phyloP scores from a whole-genome alignment of 345 rosid species.

The Boechera stricta region DNA sequence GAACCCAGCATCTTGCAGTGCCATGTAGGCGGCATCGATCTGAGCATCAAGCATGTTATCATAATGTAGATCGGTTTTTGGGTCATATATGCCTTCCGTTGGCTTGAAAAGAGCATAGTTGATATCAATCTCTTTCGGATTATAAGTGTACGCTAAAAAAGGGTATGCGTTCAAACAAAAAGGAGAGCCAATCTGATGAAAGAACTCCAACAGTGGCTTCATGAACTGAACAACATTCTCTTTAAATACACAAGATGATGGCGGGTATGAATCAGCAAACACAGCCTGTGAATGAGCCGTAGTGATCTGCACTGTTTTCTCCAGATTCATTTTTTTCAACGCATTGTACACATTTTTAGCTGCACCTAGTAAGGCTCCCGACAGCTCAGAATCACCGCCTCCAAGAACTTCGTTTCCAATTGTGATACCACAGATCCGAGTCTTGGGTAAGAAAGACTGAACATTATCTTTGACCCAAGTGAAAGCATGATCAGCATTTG shows the following conservation, averaged over 20 bases:
- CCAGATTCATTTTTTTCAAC: conserved; percentile 58
- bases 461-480: conserved; percentile 91
- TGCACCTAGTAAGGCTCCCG: conserved; percentile 77
- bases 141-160: conserved; percentile 76
- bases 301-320: conserved; percentile 72
- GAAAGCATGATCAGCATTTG: conserved; percentile 74
- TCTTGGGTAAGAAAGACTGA: conserved; percentile 73
- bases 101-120: conserved; percentile 91
- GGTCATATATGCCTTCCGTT: conserved; percentile 71
- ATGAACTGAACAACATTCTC: conserved; percentile 72
- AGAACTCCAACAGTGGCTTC: conserved; percentile 89
- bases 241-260: conserved; percentile 81
- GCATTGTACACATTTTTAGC: conserved; percentile 77
- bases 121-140: conserved; percentile 79
- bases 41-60: conserved; percentile 99
- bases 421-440: conserved; percentile 88
- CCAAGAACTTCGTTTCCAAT: conserved; percentile 94
- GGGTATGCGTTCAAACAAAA: conserved; percentile 97
- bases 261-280: conserved; percentile 83
- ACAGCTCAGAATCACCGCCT: conserved; percentile 59
- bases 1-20: conserved; percentile 80
- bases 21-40: conserved; percentile 95
- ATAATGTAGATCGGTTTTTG: conserved; percentile 70
- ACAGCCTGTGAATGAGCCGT: conserved; percentile 97
- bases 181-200: conserved; percentile 81